These are phyloP conservation scores for Parastagonospora nodorum DNA, from an alignment of 2,329 filamentous ascomycete species.

Conservation along the genomic window DNA sequence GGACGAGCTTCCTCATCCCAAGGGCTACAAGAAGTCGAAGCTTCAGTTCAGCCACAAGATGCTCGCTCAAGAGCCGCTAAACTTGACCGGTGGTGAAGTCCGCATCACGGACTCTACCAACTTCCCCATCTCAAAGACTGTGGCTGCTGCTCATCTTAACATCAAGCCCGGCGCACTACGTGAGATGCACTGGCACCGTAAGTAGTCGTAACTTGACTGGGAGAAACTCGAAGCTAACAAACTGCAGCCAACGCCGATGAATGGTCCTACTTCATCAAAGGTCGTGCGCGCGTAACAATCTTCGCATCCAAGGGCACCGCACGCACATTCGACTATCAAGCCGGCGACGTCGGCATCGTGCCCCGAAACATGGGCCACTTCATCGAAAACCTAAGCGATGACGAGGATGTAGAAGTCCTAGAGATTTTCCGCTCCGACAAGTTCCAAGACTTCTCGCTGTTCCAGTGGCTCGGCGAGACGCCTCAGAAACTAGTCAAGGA, in stretches of 20 bases:
- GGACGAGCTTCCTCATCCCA: constrained; percentile 65
- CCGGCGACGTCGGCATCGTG: constrained; percentile 78
- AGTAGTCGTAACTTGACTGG: constrained; percentile 1
- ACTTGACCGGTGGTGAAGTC: constrained; percentile 71
- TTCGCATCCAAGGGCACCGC: constrained; percentile 72
- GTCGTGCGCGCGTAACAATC: constrained; percentile 73
- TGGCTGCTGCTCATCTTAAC: constrained; percentile 73
- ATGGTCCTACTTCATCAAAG: constrained; percentile 79
- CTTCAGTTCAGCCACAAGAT: constrained; percentile 73
- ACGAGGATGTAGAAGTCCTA: constrained; percentile 74
- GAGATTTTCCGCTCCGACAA: constrained; percentile 75
- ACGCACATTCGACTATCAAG: constrained; percentile 75
- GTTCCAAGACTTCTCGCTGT: constrained; percentile 74
- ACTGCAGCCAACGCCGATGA: constrained; percentile 66
- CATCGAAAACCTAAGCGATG: constrained; percentile 76
- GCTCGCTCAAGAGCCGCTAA: constrained; percentile 69
- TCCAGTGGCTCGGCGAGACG: constrained; percentile 77
- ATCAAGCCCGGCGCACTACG: constrained; percentile 74
- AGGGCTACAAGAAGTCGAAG: constrained; percentile 68
- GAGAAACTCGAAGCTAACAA: background rate
- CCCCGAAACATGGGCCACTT: constrained; percentile 79
- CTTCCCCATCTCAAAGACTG: constrained; percentile 74
- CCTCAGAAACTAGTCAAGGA: constrained; percentile 69
- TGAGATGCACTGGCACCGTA: constrained; percentile 81
- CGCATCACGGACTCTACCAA: constrained; percentile 77